Conservation (phyloP, 345 rosid genomes). For the Populus pruinosa region DNA sequence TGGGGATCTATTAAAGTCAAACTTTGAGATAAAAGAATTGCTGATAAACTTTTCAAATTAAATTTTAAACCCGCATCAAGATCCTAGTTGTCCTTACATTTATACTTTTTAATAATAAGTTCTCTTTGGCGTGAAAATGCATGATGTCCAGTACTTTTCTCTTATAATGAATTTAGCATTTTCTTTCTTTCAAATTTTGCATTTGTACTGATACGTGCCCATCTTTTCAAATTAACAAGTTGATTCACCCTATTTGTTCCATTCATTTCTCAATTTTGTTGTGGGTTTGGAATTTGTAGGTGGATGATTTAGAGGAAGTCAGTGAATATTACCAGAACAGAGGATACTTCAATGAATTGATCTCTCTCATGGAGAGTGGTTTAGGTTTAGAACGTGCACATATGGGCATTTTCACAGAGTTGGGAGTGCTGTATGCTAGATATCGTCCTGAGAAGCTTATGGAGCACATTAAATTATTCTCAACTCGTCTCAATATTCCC, state of each 20-base stretch:
- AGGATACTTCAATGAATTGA: slow-evolving; percentile 92
- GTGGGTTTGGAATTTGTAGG: slow-evolving; percentile 40
- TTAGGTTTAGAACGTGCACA: slow-evolving; percentile 96
- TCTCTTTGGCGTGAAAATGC: background rate
- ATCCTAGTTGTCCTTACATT: background rate
- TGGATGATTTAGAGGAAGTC: slow-evolving; percentile 96
- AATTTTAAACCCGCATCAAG: background rate
- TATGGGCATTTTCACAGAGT: slow-evolving; percentile 97
- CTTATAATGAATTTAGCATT: background rate
- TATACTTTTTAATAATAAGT: background rate
- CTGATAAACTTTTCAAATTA: background rate
- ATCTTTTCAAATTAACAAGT: background rate
- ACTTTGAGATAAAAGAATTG: background rate
- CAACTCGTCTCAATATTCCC: slow-evolving; percentile 96
- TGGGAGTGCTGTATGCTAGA: slow-evolving; percentile 98
- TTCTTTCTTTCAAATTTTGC: background rate
- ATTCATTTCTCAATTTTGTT: background rate
- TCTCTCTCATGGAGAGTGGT: slow-evolving; percentile 99
- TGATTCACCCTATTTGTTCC: background rate
- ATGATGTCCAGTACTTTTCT: background rate
- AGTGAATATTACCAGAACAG: slow-evolving; percentile 95
- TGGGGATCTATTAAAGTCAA: background rate
- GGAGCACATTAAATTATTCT: slow-evolving; percentile 96
- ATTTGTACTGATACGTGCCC: background rate
- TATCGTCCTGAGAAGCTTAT: slow-evolving; percentile 92